Evolutionary conservation across 169 alveolate species (phyloP).

Genomic region (Cystoisospora suis): DNA sequence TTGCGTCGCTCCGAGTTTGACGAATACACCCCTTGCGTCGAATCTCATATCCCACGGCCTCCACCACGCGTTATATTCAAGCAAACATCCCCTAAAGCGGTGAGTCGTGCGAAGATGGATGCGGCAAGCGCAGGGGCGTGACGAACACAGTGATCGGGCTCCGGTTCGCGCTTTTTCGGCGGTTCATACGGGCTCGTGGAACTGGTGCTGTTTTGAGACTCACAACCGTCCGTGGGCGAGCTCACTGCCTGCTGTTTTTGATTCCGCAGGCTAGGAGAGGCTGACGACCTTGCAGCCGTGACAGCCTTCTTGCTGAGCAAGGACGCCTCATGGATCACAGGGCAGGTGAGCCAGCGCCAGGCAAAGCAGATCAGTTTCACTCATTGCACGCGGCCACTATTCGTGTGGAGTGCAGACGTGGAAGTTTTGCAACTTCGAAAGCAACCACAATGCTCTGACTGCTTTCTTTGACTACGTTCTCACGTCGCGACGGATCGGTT

Average conservation of each 20-base stretch:
- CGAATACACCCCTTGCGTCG: background rate
- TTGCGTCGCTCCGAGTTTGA: slow-evolving; percentile 32
- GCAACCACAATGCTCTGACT: too few species aligned
- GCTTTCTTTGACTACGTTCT: too few species aligned
- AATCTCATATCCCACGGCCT: background rate
- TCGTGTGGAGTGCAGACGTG: too few species aligned
- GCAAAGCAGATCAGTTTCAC: too few species aligned
- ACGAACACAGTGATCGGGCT: background rate
- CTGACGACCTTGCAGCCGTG: slow-evolving; percentile 34
- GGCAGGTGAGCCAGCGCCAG: background rate
- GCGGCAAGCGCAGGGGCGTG: background rate
- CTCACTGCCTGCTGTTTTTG: background rate
- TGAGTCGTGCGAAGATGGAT: background rate
- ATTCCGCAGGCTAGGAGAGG: slow-evolving; percentile 1
- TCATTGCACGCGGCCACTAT: too few species aligned
- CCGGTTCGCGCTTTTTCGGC: background rate
- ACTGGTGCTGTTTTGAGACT: background rate
- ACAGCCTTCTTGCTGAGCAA: slow-evolving; percentile 21
- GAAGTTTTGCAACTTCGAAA: too few species aligned
- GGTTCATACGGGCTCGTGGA: background rate
- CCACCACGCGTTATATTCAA: background rate
- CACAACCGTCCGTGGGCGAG: background rate
- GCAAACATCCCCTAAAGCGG: slow-evolving; percentile 1
- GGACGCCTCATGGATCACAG: slow-evolving; percentile 36
- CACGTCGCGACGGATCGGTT: too few species aligned